These are phyloP conservation scores for Salix dunnii DNA, from an alignment of 345 rosid genomes.

Conservation along the genomic window DNA sequence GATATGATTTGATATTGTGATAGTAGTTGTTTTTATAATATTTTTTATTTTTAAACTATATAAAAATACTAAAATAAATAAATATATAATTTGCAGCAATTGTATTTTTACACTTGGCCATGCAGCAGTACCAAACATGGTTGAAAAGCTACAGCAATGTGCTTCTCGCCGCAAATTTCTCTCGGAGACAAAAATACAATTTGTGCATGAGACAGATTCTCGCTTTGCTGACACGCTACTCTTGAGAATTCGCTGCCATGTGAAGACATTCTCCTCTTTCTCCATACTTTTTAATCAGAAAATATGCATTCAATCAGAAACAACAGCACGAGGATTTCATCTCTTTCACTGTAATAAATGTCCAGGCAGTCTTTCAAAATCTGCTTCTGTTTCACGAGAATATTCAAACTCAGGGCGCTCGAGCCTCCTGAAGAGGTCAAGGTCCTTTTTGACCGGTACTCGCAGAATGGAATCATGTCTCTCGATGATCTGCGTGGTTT, in stretches of 20 bases:
- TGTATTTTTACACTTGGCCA: too few species aligned
- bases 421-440: slow-evolving; percentile 46
- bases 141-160: not conserved
- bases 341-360: not conserved
- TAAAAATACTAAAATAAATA: too few species aligned
- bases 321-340: not conserved
- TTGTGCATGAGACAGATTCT: slow-evolving; percentile 34
- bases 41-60: too few species aligned
- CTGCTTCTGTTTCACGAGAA: slow-evolving; percentile 54
- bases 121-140: too few species aligned
- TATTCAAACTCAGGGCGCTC: slow-evolving; percentile 32
- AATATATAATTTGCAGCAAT: too few species aligned
- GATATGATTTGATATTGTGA: too few species aligned
- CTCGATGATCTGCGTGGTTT: slow-evolving; percentile 31
- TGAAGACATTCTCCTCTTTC: not conserved
- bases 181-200: too few species aligned
- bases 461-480: slow-evolving; percentile 43
- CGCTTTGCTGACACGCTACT: slow-evolving; percentile 28
- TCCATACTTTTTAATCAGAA: not conserved
- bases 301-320: not conserved
- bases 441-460: slow-evolving; percentile 29
- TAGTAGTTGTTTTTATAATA: too few species aligned
- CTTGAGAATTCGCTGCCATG: slow-evolving; percentile 2
- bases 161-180: not conserved
- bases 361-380: slow-evolving; percentile 32